Evolutionary conservation across 75 land plant species (phyloP).

Genomic region (Selaginella tamariscina): DNA sequence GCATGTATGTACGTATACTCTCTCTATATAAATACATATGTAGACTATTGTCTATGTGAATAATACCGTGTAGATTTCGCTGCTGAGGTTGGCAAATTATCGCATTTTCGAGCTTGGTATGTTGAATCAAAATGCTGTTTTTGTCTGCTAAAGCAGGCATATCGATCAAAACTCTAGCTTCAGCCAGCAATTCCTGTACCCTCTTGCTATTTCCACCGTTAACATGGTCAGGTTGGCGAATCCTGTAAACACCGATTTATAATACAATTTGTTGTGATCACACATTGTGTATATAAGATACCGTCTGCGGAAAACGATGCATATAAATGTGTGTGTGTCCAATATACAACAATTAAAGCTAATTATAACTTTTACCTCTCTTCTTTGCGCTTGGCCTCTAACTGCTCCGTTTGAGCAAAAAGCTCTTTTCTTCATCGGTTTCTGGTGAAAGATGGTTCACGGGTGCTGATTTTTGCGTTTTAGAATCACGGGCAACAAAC

Average conservation of each 20-base stretch:
- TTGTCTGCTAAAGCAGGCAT: conserved; percentile 92
- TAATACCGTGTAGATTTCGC: conserved; percentile 78
- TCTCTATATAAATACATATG: too few relatives aligned
- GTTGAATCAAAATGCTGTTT: conserved; percentile 65
- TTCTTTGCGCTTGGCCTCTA: conserved; percentile 43
- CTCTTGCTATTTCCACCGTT: conserved; percentile 35
- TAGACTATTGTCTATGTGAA: too few relatives aligned
- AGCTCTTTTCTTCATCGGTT: conserved; percentile 68
- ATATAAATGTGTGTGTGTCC: too few relatives aligned
- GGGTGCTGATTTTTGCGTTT: conserved; percentile 66
- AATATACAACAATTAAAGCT: too few relatives aligned
- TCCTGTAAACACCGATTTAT: too few relatives aligned
- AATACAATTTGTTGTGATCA: too few relatives aligned
- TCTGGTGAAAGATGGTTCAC: conserved; percentile 68
- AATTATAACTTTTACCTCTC: conserved; percentile 35
- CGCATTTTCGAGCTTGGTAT: conserved; percentile 76
- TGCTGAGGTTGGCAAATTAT: conserved; percentile 94
- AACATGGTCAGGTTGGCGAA: conserved; percentile 5
- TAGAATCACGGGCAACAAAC: conserved; percentile 88
- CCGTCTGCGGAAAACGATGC: too few relatives aligned
- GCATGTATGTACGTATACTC: too few relatives aligned
- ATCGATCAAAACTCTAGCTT: conserved; percentile 74
- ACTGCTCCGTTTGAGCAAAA: conserved; percentile 43
- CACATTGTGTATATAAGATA: too few relatives aligned
- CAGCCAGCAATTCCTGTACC: conserved; percentile 40